Base-by-base conservation (phyloP, 352 stramenopile species). In the Pythium apleroticum region DNA sequence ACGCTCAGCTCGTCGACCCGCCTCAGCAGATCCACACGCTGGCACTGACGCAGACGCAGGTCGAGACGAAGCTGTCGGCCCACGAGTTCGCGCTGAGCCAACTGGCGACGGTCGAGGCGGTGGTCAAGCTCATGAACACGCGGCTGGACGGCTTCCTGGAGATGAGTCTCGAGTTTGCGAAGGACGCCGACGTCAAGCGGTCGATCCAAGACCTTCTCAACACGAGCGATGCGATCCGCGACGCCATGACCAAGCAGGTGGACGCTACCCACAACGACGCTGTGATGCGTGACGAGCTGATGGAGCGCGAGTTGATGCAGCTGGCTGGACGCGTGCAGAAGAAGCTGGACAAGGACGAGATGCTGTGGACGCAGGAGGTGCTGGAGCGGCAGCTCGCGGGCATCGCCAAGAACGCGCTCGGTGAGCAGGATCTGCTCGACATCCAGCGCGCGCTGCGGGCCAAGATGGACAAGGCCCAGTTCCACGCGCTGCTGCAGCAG, bases 311-410 rank as follows among this genome's bases (percentile, higher is more conserved):
- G 27, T 58, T 92, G 43, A 72, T 74, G 41, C 81, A 92, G 41
- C 69, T 92, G 17, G 78, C 83, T 20, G 72, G 72, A 9, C 81
- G 81, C 8, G 77, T 92, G 30, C 85, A 79, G 54, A 90, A 87
- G 64, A 91, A 91, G 39, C 68, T 88, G 3, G 83, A 92, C 65
- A 89, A 90, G 63, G 81, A 89, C 57, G 79, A 92, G 28, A 69
- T 92, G 33, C 69, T 90, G 4, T 92, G 83, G 83, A 92, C 83
- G 0, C 81, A 89, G 49, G 80, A 89, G 41, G 75, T 90, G 19
- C 66, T 90, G 3, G 80, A 90, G 56, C 68, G 80, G 14, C 74
- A 90, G 65, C 72, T 90, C 11, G 75, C 89, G 27, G 86, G 76
- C 33, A 75, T 92, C 25, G 83, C 83, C 12, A 92, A 90, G 57